Base-by-base conservation (phyloP, 495 filamentous ascomycete species). In the Aspergillus sparsus region DNA sequence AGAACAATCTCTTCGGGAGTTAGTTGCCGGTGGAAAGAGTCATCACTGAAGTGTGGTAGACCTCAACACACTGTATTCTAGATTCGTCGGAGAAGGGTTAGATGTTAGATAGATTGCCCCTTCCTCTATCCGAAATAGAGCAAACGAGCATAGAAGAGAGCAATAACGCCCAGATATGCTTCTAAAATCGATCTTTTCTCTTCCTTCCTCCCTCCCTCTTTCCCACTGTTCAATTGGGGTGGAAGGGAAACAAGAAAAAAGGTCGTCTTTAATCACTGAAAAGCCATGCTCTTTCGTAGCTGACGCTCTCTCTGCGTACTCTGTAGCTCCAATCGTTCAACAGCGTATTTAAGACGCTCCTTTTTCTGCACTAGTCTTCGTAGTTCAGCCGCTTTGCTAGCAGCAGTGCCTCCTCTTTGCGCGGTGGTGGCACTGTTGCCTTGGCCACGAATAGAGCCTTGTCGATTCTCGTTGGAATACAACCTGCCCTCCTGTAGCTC, bases 241-340 rank as follows among this genome's bases (percentile, higher is more conserved):
- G 21, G 21, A 27, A 27, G 21, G 21, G 3, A 27, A 27, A 27
- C 21, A 1, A 27, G 3, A 27, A 27, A 27, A 27, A 27, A 27
- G 15, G 11, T 41, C 12, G 15, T 6, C 7, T 11, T 45, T 36
- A 62, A 44, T 74, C 67, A 79, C 62, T 76, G 66, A 41, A 78
- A 75, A 53, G 79, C 87, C 85, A 92, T 87, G 69, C 89, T 92
- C 87, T 88, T 91, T 73, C 89, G 82, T 76, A 93, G 71, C 70
- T 92, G 88, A 62, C 89, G 80, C 75, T 92, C 83, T 71, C 81
- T 74, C 76, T 90, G 83, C 53, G 69, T 79, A 57, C 75, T 79
- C 74, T 93, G 88, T 71, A 93, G 67, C 66, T 82, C 79, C 71
- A 93, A 67, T 54, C 88, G 79, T 67, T 89, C 88, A 44, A 93